A percentile compares a stretch with the other conserved stretches of the same genome.
Evolutionary conservation across 768 basidiomycete genomes (phyloP).

Genomic region (Naganishia onofrii): DNA sequence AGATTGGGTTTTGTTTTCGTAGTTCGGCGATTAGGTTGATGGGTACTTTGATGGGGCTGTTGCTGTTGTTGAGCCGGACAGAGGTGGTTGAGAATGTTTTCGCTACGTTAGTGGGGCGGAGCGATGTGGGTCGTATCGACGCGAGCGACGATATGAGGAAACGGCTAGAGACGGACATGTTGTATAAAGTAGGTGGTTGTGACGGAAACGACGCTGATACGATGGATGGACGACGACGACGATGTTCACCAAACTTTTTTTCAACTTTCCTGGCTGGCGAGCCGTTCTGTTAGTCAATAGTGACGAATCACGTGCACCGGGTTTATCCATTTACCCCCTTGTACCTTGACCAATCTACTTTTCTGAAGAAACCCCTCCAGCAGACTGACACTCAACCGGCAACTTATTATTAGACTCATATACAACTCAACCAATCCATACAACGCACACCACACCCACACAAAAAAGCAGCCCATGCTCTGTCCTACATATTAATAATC

Average conservation of each 20-base stretch:
- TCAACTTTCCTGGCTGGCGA: not conserved
- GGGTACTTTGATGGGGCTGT: constrained; percentile 57
- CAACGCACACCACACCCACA: not conserved
- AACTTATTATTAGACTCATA: too few species aligned
- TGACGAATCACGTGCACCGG: constrained; percentile 25
- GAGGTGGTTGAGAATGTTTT: constrained; percentile 15
- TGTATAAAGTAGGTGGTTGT: not conserved
- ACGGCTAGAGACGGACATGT: not conserved
- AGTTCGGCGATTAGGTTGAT: constrained; percentile 80
- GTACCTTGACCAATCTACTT: too few species aligned
- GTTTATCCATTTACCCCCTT: not conserved
- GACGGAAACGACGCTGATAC: too few species aligned
- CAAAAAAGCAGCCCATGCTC: not conserved
- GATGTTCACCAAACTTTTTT: not conserved
- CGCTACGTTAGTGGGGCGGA: not conserved
- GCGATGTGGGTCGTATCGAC: not conserved
- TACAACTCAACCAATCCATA: constrained; percentile 1
- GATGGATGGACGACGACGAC: not conserved
- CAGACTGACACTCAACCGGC: too few species aligned
- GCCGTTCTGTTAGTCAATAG: not conserved
- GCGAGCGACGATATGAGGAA: not conserved
- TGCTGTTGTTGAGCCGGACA: constrained; percentile 7
- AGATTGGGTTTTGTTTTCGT: constrained; percentile 68
- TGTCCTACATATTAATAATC: constrained; percentile 21
- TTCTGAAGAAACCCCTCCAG: too few species aligned